Conservation (phyloP, 805 yeast species). For the Ogataea corticis region DNA sequence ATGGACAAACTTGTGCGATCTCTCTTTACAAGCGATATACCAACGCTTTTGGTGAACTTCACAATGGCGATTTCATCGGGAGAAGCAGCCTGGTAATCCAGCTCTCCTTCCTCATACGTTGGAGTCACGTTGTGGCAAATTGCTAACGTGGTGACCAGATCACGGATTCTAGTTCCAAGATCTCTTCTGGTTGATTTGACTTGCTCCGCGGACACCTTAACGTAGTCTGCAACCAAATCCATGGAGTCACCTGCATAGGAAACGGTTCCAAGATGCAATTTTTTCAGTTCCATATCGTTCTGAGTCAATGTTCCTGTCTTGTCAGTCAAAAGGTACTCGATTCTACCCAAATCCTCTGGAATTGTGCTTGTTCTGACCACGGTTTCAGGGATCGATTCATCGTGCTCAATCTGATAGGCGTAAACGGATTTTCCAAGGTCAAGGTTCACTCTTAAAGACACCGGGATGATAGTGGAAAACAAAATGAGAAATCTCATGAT, state of each 20-base stretch:
- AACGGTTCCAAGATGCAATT: conserved; percentile 88
- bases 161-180: conserved; percentile 73
- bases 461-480: conserved; percentile 95
- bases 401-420: conserved; percentile 93
- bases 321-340: conserved; percentile 88
- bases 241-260: conserved; percentile 90
- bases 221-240: conserved; percentile 80
- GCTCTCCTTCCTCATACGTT: conserved; percentile 70
- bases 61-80: conserved; percentile 99
- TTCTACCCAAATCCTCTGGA: conserved; percentile 96
- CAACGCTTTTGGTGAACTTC: conserved; percentile 83
- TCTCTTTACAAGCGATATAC: conserved; percentile 74
- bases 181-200: conserved; percentile 56
- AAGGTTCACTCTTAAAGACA: conserved; percentile 87
- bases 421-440: conserved; percentile 96
- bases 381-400: conserved; percentile 74
- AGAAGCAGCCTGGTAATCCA: conserved; percentile 94
- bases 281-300: conserved; percentile 96
- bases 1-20: conserved; percentile 77
- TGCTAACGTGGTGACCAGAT: conserved; percentile 78
- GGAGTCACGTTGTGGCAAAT: conserved; percentile 99
- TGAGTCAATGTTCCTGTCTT: conserved; percentile 98
- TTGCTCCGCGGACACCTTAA: conserved; percentile 38
- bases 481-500: conserved; percentile 86
- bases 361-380: conserved; percentile 96